Conservation (phyloP, 495 filamentous ascomycete species). For the Staphylotrichum tortipilum region DNA sequence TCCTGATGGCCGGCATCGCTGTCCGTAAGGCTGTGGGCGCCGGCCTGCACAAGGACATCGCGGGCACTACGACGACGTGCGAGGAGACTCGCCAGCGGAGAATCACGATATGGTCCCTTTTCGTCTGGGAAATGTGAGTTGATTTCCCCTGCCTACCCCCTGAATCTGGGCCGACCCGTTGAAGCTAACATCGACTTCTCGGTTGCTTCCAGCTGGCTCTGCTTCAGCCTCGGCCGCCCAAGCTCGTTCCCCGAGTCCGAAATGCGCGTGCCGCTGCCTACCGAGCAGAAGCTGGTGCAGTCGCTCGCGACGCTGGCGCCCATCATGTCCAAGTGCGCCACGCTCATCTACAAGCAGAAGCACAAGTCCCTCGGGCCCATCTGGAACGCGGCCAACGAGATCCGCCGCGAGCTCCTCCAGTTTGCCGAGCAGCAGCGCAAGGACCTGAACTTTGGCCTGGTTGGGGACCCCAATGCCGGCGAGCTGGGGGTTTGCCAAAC, state of each 20-base stretch:
- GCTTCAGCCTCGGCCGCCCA: neutral
- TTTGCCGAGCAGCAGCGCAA: conserved; percentile 3
- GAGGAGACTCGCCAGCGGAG: conserved; percentile 1
- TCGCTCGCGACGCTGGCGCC: neutral
- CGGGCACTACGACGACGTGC: neutral
- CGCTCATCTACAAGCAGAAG: conserved; percentile 1
- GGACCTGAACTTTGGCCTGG: neutral
- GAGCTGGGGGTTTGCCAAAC: conserved; percentile 1
- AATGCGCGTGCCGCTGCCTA: neutral
- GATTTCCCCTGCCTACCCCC: too few species aligned
- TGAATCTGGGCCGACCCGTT: neutral
- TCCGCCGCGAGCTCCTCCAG: neutral
- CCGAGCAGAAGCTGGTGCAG: conserved; percentile 3
- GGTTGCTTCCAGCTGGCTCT: neutral
- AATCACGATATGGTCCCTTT: neutral
- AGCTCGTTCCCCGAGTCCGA: conserved; percentile 1
- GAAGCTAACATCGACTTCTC: neutral
- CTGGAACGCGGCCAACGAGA: neutral
- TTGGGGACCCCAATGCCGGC: neutral
- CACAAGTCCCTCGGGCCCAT: conserved; percentile 1
- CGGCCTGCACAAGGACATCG: conserved; percentile 1
- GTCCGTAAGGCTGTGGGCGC: neutral
- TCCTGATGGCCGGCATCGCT: conserved; percentile 1
- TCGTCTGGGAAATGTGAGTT: neutral
- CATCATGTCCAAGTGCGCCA: conserved; percentile 1